Evolutionary conservation across 2,329 filamentous ascomycete genomes (phyloP), one percentile per base, ranked within the genome.

Genomic region (Phaeoacremonium minimum): DNA sequence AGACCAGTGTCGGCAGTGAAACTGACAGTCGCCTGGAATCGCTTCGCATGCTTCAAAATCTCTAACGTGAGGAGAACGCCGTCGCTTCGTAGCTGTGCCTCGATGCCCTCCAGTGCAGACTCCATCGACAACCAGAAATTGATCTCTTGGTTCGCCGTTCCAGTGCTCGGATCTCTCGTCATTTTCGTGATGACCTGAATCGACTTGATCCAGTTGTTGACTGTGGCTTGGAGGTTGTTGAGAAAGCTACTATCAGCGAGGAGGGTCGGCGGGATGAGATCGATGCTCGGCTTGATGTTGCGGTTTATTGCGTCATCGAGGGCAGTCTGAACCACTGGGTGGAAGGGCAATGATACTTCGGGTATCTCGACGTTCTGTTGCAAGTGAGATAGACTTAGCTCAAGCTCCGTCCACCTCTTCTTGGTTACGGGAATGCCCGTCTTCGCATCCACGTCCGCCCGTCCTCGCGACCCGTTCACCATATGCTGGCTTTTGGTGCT

Each of bases 121-220:
- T 98, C 94, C 86, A 98, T 95, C 3, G 89, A 94, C 34, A 98
- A 63, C 93, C 93, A 99, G 56, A 98, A 98, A 61, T 96, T 96
- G 61, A 98, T 95, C 61, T 99, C 93, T 60, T 97, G 93, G 38
- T 87, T 91, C 19, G 93, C 93, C 15, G 89, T 95, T 19, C 58
- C 83, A 57, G 69, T 77, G 5, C 71, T 69, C 1, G 87, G 81
- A 51, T 98, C 93, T 53, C 89, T 82, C 28, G 88, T 87, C 70
- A 95, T 85, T 64, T 94, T 94, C 28, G 93, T 98, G 49, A 96
- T 94, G 32, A 85, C 84, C 59, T 96, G 91, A 46, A 99, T 98
- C 9, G 91, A 95, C 66, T 95, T 95, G 66, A 98, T 98, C 93
- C 93, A 99, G 45, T 84, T 83, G 60, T 97, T 98, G 42, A 97